Percentiles rank a stretch among this genome's conserved stretches.
phyloP scores from a whole-genome alignment of 2,329 filamentous ascomycete genomes.

The Calonectria hawksworthii region DNA sequence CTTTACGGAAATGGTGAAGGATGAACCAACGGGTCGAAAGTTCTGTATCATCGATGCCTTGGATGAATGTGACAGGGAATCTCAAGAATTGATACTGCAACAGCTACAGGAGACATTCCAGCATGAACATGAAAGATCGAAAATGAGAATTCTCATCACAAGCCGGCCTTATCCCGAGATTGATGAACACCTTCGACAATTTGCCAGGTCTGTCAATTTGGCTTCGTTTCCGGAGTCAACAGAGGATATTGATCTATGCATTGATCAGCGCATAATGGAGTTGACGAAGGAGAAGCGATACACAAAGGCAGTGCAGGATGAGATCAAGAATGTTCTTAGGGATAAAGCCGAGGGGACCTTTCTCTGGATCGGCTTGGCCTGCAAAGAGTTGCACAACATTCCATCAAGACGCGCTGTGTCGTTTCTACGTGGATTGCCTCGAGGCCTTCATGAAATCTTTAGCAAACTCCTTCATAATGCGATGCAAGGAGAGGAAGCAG shows the following conservation, averaged over 20 bases:
- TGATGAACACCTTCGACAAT: constrained; percentile 24
- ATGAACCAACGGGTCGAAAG: constrained; percentile 29
- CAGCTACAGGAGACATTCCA: constrained; percentile 30
- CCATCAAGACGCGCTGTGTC: constrained; percentile 40
- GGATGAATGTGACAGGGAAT: constrained; percentile 39
- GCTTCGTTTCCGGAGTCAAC: constrained; percentile 37
- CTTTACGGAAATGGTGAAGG: constrained; percentile 27
- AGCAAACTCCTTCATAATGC: not conserved
- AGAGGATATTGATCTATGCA: constrained; percentile 35
- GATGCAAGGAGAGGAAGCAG: not conserved
- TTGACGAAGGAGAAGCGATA: constrained; percentile 34
- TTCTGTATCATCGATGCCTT: constrained; percentile 42
- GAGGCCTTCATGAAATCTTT: constrained; percentile 25
- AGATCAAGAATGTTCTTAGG: constrained; percentile 36
- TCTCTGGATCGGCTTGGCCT: constrained; percentile 43
- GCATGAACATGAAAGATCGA: not conserved
- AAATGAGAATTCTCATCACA: constrained; percentile 33
- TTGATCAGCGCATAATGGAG: constrained; percentile 34
- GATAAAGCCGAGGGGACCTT: constrained; percentile 43
- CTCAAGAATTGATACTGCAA: constrained; percentile 29
- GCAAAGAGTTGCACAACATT: constrained; percentile 33
- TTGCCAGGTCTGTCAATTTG: constrained; percentile 36
- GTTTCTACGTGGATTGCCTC: constrained; percentile 37
- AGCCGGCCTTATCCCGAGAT: constrained; percentile 34
- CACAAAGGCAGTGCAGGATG: constrained; percentile 25